phyloP scores from a whole-genome alignment of 2,329 filamentous ascomycete species.

The Fusarium albidum region DNA sequence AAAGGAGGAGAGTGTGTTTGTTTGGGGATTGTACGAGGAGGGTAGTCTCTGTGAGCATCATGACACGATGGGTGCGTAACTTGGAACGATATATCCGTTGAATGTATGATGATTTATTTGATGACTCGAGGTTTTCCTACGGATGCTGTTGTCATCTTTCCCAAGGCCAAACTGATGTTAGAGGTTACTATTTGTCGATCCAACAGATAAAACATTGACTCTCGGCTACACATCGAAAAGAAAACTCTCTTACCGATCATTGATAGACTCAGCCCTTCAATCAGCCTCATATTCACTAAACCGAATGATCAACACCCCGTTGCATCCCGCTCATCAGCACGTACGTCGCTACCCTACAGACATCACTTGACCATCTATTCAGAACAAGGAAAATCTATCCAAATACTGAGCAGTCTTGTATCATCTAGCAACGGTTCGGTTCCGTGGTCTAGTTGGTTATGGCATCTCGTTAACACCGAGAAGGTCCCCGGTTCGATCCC shows the following conservation, averaged over 20 bases:
- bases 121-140: no score
- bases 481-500: conserved; percentile 52
- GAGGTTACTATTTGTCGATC: no score
- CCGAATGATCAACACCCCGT: no score
- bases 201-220: no score
- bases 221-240: no score
- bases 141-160: no score
- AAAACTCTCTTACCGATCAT: no score
- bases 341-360: not conserved
- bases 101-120: not conserved
- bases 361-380: not conserved
- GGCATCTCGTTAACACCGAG: conserved; percentile 52
- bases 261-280: no score
- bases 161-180: no score
- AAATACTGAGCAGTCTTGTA: not conserved
- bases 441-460: conserved; percentile 52
- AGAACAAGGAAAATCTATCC: not conserved
- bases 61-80: not conserved
- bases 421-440: conserved; percentile 29
- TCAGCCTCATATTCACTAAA: no score
- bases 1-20: not conserved
- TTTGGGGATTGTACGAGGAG: not conserved
- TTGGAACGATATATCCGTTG: not conserved
- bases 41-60: not conserved
- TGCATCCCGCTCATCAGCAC: no score